These are phyloP conservation scores for Lipomyces spencermartinsiae DNA, from an alignment of 805 yeast species.

Conservation along the genomic window DNA sequence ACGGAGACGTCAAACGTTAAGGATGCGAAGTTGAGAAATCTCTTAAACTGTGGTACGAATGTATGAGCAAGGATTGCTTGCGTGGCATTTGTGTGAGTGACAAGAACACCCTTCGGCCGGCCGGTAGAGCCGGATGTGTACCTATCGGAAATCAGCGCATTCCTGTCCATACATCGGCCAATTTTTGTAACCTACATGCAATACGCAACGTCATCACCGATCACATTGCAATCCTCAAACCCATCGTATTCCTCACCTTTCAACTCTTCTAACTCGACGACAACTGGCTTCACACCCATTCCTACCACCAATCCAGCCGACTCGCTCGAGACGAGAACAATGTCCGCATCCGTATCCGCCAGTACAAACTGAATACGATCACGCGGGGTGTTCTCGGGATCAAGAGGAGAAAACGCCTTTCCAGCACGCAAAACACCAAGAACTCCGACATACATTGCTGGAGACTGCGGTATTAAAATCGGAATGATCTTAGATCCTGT, in stretches of 20 bases:
- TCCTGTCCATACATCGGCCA: neutral
- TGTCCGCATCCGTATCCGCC: conserved; percentile 31
- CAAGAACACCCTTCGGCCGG: conserved; percentile 58
- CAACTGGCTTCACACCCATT: conserved; percentile 5
- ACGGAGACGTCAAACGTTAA: conserved; percentile 42
- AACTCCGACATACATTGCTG: conserved; percentile 35
- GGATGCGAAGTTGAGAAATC: conserved; percentile 42
- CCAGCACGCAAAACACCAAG: conserved; percentile 40
- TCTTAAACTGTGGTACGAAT: conserved; percentile 35
- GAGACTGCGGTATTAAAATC: conserved; percentile 36
- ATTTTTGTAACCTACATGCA: conserved; percentile 30
- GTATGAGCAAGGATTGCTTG: conserved; percentile 39
- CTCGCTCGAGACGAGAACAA: conserved; percentile 25
- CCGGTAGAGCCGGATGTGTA: conserved; percentile 63
- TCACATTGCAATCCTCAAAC: neutral
- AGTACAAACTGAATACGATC: conserved; percentile 34
- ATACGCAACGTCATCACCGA: conserved; percentile 25
- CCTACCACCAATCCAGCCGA: conserved; percentile 11
- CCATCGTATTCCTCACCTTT: neutral
- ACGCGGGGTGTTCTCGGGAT: conserved; percentile 30
- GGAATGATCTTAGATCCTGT: conserved; percentile 31
- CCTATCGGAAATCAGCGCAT: conserved; percentile 5
- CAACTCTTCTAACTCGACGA: conserved; percentile 14
- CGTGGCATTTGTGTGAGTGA: conserved; percentile 37
- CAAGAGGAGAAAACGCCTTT: conserved; percentile 39